A percentile compares a stretch with the other conserved stretches of the same genome.
These are phyloP conservation scores for Cryphonectria radicalis DNA, from an alignment of 2,329 filamentous ascomycete genomes.

Conservation along the genomic window DNA sequence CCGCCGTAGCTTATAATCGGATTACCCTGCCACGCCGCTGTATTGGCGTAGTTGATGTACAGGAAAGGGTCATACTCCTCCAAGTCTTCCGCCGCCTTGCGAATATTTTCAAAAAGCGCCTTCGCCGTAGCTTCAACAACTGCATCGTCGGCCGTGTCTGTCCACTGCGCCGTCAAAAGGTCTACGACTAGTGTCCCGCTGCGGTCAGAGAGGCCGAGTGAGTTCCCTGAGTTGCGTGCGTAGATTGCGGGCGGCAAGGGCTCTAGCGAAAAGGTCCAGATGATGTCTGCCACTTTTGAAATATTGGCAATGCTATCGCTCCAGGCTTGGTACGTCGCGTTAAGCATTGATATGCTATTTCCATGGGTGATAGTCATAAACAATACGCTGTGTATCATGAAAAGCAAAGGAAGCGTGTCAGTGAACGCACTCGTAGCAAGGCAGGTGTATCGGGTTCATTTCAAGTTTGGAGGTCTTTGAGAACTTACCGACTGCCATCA, in stretches of 20 bases:
- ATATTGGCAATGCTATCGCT: background rate
- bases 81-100: background rate
- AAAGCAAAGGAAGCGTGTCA: background rate
- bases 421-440: background rate
- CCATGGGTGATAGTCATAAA: conserved; percentile 1
- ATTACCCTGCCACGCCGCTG: background rate
- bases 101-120: background rate
- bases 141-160: background rate
- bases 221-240: background rate
- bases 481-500: background rate
- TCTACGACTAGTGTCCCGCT: background rate
- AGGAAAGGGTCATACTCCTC: background rate
- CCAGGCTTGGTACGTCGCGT: background rate
- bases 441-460: background rate
- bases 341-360: background rate
- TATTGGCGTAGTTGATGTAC: background rate
- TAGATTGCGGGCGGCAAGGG: background rate
- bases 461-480: background rate
- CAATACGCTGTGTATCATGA: background rate
- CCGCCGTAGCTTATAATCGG: background rate
- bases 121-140: background rate
- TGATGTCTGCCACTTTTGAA: background rate
- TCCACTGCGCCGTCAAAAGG: background rate
- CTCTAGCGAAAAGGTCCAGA: background rate
- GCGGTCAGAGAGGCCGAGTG: background rate